phyloP scores from a whole-genome alignment of 208 protist species.

The Acanthamoeba healyi region DNA sequence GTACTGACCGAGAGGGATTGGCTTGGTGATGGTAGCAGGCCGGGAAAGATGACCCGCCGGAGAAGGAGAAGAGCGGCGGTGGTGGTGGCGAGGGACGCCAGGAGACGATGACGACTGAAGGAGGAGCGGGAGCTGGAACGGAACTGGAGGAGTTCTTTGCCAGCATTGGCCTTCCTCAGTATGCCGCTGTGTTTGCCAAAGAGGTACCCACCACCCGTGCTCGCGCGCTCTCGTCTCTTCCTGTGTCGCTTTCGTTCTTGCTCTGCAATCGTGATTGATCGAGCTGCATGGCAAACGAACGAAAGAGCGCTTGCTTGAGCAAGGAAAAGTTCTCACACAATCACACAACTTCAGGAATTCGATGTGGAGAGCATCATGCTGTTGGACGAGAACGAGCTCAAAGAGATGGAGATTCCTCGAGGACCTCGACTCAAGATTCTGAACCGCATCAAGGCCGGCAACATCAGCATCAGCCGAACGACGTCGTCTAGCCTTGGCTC shows the following conservation, averaged over 20 bases:
- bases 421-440: constrained; percentile 54
- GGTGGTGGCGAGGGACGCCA: neutral
- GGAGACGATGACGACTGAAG: neutral
- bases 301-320: too few species aligned
- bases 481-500: neutral
- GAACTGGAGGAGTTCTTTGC: constrained; percentile 32
- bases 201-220: neutral
- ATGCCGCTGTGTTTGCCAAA: constrained; percentile 25
- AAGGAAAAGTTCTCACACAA: neutral
- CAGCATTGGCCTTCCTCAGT: constrained; percentile 38
- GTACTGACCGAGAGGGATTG: too few species aligned
- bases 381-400: constrained; percentile 59
- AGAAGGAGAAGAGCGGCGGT: neutral
- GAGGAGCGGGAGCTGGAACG: neutral
- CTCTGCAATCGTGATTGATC: too few species aligned
- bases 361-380: constrained; percentile 65
- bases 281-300: too few species aligned
- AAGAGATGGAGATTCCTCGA: constrained; percentile 51
- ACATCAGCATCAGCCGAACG: neutral
- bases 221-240: too few species aligned
- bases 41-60: neutral
- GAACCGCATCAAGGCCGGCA: constrained; percentile 40
- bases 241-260: neutral
- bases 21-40: neutral
- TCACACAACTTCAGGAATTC: constrained; percentile 4